Evolutionary conservation across 2,329 filamentous ascomycete species (phyloP), one percentile per base, ranked within the genome.

Genomic region (Fusarium neocosmosporiellum): DNA sequence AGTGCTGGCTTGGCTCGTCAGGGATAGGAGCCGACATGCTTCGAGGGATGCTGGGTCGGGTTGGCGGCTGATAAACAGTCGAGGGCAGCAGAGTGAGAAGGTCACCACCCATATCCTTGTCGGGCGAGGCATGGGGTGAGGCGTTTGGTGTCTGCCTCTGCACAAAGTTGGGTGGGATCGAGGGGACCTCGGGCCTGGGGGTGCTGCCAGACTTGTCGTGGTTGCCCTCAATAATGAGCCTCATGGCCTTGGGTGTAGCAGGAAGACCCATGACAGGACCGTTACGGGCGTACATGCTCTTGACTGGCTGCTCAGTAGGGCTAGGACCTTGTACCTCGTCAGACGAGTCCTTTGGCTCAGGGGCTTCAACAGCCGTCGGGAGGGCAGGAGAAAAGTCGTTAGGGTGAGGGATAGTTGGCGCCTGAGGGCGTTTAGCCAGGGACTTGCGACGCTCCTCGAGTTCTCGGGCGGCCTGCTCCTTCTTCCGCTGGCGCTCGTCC

Each of bases 191-290:
- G 0, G 91, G 90, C 33, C 90, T 85, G 2, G 77, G 77, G 53
- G 66, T 79, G 65, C 72, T 80, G 31, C 65, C 69, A 48, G 74
- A 55, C 36, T 65, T 87, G 84, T 65, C 75, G 50, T 86, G 84
- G 66, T 91, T 88, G 3, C 86, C 82, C 73, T 90, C 88, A 74
- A 96, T 91, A 48, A 94, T 90, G 2, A 97, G 90, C 22, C 93
- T 90, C 95, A 98, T 97, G 1, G 95, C 95, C 83, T 94, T 92
- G 33, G 96, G 95, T 1, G 95, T 98, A 3, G 95, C 94, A 16
- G 96, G 95, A n/a, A 98, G 88, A 1, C 95, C 95, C 59, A 96
- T 88, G 7, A 89, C 87, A 1, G 88, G 85, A 1, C 86, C 87
- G 3, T 78, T 83, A 18, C 80, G 74, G 36, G 85, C 84, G 69